Evolutionary conservation across 1,284 basidiomycete genomes (phyloP).

Genomic region (Apiotrichum mycotoxinovorans): DNA sequence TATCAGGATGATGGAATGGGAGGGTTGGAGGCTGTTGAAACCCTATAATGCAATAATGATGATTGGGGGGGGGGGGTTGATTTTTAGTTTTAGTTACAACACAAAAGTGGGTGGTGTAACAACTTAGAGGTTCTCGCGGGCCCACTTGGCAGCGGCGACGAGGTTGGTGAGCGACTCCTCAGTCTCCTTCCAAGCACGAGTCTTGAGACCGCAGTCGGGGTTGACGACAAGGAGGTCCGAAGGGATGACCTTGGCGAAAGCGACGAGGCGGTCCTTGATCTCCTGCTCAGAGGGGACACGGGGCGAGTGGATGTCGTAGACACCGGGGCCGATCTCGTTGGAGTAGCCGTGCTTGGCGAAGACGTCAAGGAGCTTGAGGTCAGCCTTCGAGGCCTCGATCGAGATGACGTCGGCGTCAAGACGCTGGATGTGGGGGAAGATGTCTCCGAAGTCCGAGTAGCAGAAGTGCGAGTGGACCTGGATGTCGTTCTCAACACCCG

Average conservation of each 20-base stretch:
- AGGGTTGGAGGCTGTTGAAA: conserved; percentile 19
- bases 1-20: conserved; percentile 26
- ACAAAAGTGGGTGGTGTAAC: conserved; percentile 4
- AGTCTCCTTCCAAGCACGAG: conserved; percentile 94
- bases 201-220: conserved; percentile 79
- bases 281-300: conserved; percentile 92
- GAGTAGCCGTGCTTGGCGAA: conserved; percentile 96
- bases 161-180: conserved; percentile 80
- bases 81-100: conserved; percentile 1
- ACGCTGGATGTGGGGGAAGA: conserved; percentile 95
- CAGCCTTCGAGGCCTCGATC: conserved; percentile 96
- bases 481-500: conserved; percentile 84
- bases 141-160: conserved; percentile 86
- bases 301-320: conserved; percentile 99
- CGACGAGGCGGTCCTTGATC: conserved; percentile 87
- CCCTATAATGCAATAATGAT: conserved; percentile 15
- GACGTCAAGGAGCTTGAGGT: conserved; percentile 93
- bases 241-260: conserved; percentile 76
- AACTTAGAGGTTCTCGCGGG: conserved; percentile 70
- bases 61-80: conserved; percentile 3
- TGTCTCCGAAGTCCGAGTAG: conserved; percentile 77
- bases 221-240: conserved; percentile 80
- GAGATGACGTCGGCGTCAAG: conserved; percentile 99
- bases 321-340: conserved; percentile 97
- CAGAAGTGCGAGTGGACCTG: conserved; percentile 96